Evolutionary conservation across 1,139 yeast genomes (phyloP), one percentile per base, ranked within the genome.

Genomic region (Sugiyamaella xylanicola): DNA sequence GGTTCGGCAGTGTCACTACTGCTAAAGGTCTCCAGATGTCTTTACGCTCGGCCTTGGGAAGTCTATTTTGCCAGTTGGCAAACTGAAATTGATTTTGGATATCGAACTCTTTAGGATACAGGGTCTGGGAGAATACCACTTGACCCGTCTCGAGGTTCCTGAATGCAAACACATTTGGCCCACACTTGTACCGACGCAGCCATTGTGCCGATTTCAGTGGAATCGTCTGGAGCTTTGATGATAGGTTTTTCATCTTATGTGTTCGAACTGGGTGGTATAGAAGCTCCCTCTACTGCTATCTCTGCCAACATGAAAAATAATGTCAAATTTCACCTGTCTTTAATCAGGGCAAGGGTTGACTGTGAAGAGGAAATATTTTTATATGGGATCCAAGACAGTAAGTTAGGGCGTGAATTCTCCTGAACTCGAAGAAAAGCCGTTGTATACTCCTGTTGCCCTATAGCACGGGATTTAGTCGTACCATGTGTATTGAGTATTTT

Each of bases 1-100:
- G 85, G 54, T 75, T 74, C 44, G 79, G 78, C 61, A 89, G 82
- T 61, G 84, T 84, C 1, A 89, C 92, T 51, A 91, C 95, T 53
- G 95, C 89, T 90, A 92, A 83, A 56, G 92, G 81, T 65, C 93
- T 80, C 98, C 98, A 92, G 54, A 90, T 78, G 72, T 92, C 98
- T 64, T 84, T 80, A 73, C 98, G 84, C 35, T 46, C 49, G 58
- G 80, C 74, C 3, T 73, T 67, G 4, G 98, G 98, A 65, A 80
- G 82, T 67, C 88, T 78, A 75, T 92, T 91, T 69, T 88, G 86
- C 95, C 96, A 89, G 66, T 87, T 79, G 56, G 79, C 77, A 68
- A 86, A 87, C 65, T 71, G 76, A 69, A 87, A 88, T 66, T 71
- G 76, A 62, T 77, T 79, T 61, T 84, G 83, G 64, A 89, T 84